Evolutionary conservation across 306 rosid genomes (phyloP).

Genomic region (Quercus alba): DNA sequence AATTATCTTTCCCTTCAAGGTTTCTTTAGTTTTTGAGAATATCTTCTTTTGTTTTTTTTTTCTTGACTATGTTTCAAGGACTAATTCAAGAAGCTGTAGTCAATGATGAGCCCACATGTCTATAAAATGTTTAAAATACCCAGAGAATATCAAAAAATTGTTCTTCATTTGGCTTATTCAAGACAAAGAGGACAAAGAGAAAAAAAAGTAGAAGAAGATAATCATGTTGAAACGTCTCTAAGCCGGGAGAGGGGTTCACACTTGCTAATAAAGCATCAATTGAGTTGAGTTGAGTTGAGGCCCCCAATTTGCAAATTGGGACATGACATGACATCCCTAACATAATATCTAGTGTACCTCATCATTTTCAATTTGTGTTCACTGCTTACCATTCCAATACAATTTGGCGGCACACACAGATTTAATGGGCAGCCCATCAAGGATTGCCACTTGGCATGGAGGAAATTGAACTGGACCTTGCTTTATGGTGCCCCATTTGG

Average conservation of each 20-base stretch:
- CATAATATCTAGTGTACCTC: not conserved
- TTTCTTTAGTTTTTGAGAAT: no score
- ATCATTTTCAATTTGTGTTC: not conserved
- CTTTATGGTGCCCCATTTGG: not conserved
- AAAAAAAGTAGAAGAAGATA: not conserved
- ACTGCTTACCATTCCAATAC: not conserved
- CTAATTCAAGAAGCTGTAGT: conserved; percentile 10
- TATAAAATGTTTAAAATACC: conserved; percentile 23
- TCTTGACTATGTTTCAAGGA: no score
- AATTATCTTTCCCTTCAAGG: no score
- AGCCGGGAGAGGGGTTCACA: conserved; percentile 6
- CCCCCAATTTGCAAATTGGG: conserved; percentile 8
- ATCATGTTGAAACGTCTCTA: conserved; percentile 29
- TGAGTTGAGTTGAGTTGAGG: not conserved
- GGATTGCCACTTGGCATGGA: conserved; percentile 1
- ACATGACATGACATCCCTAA: conserved; percentile 24
- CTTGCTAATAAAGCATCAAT: conserved; percentile 41
- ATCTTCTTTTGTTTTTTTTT: no score
- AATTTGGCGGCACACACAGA: no score
- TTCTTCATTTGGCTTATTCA: conserved; percentile 29
- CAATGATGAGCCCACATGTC: conserved; percentile 43
- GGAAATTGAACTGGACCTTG: not conserved
- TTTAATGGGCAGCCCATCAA: not conserved
- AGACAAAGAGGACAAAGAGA: conserved; percentile 22
- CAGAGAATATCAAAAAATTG: conserved; percentile 29